phyloP scores from a whole-genome alignment of 345 rosid genomes.

The Geranium rotundifolium region DNA sequence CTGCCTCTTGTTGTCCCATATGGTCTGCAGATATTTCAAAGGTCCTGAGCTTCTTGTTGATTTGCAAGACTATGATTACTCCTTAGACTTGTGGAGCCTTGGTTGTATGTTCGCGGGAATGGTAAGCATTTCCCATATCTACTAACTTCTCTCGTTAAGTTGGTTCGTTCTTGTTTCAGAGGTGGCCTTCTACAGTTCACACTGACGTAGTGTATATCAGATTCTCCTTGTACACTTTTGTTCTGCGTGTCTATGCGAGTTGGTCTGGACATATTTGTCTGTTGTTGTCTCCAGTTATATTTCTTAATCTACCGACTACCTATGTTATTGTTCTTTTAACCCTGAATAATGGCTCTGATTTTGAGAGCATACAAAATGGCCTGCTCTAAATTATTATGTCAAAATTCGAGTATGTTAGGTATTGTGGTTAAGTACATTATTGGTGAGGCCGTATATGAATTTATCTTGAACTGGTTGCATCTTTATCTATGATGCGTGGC shows the following conservation, averaged over 20 bases:
- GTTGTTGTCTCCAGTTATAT: not conserved
- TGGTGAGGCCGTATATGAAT: too few relatives aligned
- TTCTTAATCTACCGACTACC: too few relatives aligned
- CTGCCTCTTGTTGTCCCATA: too few relatives aligned
- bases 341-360: too few relatives aligned
- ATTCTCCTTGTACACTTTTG: constrained; percentile 4
- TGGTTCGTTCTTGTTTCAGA: too few relatives aligned
- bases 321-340: too few relatives aligned
- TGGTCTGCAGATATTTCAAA: constrained; percentile 69
- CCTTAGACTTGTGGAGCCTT: constrained; percentile 96
- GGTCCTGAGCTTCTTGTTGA: too few relatives aligned
- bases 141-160: constrained; percentile 1
- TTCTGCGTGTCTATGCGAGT: constrained; percentile 18
- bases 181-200: too few relatives aligned
- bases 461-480: constrained; percentile 17
- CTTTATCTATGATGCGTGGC: constrained; percentile 18
- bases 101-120: constrained; percentile 99
- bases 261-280: not conserved
- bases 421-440: constrained; percentile 7
- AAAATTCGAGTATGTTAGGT: constrained; percentile 1
- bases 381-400: not conserved
- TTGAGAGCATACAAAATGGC: not conserved
- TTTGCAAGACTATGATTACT: constrained; percentile 17
- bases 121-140: constrained; percentile 32
- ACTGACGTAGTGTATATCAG: too few relatives aligned